A percentile compares a stretch with the other conserved stretches of the same genome.
Evolutionary conservation across 2,329 filamentous ascomycete species (phyloP).

Genomic region (Penicillium olsonii): DNA sequence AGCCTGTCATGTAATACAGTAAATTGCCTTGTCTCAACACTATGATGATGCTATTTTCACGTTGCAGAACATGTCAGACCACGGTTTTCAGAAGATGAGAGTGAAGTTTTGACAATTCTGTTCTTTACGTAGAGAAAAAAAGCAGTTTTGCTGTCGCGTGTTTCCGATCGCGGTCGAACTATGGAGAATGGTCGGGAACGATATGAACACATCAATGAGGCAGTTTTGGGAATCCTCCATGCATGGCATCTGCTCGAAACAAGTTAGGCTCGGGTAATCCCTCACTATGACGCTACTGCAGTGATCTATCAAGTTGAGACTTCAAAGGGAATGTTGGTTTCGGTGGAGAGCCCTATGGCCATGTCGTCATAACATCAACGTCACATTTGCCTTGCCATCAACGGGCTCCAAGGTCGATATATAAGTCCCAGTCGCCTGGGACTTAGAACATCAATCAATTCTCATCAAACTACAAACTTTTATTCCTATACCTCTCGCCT

Average conservation of each 20-base stretch:
- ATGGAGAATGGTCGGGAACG: neutral
- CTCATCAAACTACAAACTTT: constrained; percentile 1
- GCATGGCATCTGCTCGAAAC: neutral
- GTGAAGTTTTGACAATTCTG: no score
- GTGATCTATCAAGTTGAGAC: neutral
- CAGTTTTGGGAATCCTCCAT: no score
- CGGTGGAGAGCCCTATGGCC: constrained; percentile 8
- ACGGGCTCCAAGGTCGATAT: constrained; percentile 1
- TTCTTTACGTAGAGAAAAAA: no score
- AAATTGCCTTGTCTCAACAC: neutral
- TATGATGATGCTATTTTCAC: neutral
- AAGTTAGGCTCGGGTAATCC: neutral
- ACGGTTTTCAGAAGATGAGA: neutral
- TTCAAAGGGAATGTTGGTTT: neutral
- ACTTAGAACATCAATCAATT: neutral
- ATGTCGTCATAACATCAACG: constrained; percentile 25
- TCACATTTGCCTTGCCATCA: constrained; percentile 15
- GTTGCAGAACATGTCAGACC: neutral
- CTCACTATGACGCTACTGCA: constrained; percentile 7
- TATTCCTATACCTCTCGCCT: neutral
- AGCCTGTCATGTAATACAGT: no score
- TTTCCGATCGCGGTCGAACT: neutral
- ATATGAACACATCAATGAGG: neutral
- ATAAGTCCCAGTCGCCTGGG: neutral
- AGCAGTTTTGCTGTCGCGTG: no score